phyloP scores from a whole-genome alignment of 1,284 basidiomycete genomes.

The Ceratobasidium sp. region DNA sequence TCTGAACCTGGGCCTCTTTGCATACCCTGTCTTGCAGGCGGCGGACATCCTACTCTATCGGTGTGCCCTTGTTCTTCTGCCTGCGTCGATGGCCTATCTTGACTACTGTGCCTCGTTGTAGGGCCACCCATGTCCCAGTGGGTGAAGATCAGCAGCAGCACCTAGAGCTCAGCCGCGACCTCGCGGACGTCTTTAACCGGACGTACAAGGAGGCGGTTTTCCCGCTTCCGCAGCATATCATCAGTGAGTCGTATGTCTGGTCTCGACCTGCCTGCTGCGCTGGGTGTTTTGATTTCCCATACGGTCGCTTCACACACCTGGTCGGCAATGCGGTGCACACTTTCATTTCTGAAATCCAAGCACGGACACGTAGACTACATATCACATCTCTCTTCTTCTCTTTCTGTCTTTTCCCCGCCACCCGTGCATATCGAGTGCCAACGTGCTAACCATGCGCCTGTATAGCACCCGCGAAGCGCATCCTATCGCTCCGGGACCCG shows the following conservation, averaged over 20 bases:
- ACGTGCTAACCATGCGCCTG: conserved; percentile 10
- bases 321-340: conserved; percentile 21
- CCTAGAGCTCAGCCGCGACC: conserved; percentile 85
- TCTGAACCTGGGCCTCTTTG: conserved; percentile 86
- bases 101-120: conserved; percentile 52
- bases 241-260: conserved; percentile 66
- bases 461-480: conserved; percentile 77
- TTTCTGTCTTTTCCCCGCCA: neutral
- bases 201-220: conserved; percentile 67
- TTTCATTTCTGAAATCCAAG: neutral
- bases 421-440: neutral
- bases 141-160: conserved; percentile 97
- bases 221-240: conserved; percentile 76
- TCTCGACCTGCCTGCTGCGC: neutral
- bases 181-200: conserved; percentile 86
- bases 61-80: conserved; percentile 57
- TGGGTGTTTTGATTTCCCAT: neutral
- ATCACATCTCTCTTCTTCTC: conserved; percentile 8
- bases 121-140: conserved; percentile 92
- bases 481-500: conserved; percentile 88
- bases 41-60: conserved; percentile 91
- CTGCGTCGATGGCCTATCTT: conserved; percentile 20
- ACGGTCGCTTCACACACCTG: conserved; percentile 5
- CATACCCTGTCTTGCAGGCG: conserved; percentile 93
- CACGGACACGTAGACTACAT: conserved; percentile 8